These are phyloP conservation scores for Boletus smithii DNA, from an alignment of 1,284 basidiomycete genomes.

Conservation along the genomic window DNA sequence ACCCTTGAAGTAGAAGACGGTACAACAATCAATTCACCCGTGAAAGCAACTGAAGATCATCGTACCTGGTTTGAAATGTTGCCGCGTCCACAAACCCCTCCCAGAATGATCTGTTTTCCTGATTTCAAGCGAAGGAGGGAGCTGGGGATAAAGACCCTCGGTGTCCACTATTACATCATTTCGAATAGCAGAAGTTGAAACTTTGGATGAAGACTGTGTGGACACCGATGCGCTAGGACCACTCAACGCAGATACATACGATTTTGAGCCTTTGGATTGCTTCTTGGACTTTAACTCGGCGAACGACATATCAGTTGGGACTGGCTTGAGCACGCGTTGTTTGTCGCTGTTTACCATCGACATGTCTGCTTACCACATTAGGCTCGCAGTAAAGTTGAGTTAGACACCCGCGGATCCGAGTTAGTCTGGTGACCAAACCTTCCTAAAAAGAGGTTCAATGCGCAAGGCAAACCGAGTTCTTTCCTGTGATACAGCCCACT, in stretches of 20 bases:
- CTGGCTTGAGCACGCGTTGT: no score
- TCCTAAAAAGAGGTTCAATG: no score
- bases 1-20: slow-evolving; percentile 43
- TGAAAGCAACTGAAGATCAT: background rate
- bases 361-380: no score
- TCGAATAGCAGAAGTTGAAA: background rate
- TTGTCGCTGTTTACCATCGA: slow-evolving; percentile 14
- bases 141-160: slow-evolving; percentile 20
- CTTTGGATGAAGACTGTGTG: slow-evolving; percentile 19
- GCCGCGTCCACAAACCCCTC: slow-evolving; percentile 41
- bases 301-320: slow-evolving; percentile 37
- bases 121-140: slow-evolving; percentile 35
- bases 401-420: no score
- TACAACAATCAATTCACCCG: slow-evolving; percentile 2
- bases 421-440: no score
- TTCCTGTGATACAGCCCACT: no score
- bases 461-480: no score
- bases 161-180: slow-evolving; percentile 3
- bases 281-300: slow-evolving; percentile 27
- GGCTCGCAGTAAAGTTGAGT: no score
- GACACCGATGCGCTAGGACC: slow-evolving; percentile 19
- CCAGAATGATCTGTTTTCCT: slow-evolving; percentile 32
- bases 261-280: slow-evolving; percentile 28
- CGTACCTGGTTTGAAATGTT: slow-evolving; percentile 39
- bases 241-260: slow-evolving; percentile 31